These are phyloP conservation scores for Syzygium syzygioides DNA, from an alignment of 441 rosid genomes.

Conservation along the genomic window DNA sequence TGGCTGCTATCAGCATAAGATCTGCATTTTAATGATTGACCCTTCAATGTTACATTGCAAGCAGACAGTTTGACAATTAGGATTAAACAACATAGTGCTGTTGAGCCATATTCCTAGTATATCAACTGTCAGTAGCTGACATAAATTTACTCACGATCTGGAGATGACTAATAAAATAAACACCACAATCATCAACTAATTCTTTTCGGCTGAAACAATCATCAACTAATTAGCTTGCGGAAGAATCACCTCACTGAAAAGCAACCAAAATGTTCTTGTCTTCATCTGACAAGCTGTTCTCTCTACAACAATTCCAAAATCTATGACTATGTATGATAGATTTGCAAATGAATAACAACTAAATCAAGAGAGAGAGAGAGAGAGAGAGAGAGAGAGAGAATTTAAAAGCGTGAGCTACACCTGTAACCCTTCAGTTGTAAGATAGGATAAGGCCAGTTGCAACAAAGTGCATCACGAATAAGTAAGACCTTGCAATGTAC, in stretches of 20 bases:
- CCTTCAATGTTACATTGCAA: not conserved
- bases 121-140: not conserved
- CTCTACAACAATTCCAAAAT: not conserved
- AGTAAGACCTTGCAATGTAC: not conserved
- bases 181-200: not conserved
- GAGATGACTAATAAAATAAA: not conserved
- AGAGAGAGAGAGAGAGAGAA: not conserved
- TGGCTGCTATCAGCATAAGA: not conserved
- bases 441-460: not conserved
- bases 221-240: not conserved
- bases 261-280: not conserved
- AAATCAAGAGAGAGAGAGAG: not conserved
- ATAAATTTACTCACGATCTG: not conserved
- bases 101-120: not conserved
- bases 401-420: not conserved
- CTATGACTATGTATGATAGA: rapidly evolving
- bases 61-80: not conserved
- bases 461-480: not conserved
- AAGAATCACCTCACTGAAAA: not conserved
- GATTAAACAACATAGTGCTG: not conserved
- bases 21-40: not conserved
- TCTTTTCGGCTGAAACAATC: not conserved
- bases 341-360: not conserved
- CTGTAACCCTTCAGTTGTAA: not conserved
- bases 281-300: not conserved